Evolutionary conservation across 148 eudicot genomes (phyloP), one percentile per base, ranked within the genome.

Genomic region (Chenopodium quinoa): DNA sequence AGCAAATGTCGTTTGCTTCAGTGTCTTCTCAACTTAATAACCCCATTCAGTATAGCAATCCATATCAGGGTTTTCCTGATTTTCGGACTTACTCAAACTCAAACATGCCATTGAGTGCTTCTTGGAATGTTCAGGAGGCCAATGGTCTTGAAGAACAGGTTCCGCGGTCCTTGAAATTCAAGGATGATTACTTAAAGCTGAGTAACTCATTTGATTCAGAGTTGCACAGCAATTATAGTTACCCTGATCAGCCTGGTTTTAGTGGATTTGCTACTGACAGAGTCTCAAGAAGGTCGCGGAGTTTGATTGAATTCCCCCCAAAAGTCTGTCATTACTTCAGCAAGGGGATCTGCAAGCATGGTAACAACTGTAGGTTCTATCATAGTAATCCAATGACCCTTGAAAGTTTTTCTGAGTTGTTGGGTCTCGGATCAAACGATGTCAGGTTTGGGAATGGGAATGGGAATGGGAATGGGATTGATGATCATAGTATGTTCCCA

Each of bases 301-400:
- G 25, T 14, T 13, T 60, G 79, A 60, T 6, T 4, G 68, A 76
- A 10, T 76, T 58, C 7, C 47, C 67, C 9, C 79, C 79, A 14
- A 76, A 76, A 22, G 48, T 76, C 16, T 76, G 79, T 1, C 68
- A 31, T 76, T 76, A 60, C 32, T 76, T 54, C 56, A 76, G 27
- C 44, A 76, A 60, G 27, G 79, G 79, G 7, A 34, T 54, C 48
- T 76, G 79, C 27, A 76, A 76, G 48, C 48, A 76, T 60, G 79
- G 79, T 17, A 37, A 32, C 8, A 76, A 58, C 12, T 76, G 46
- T 60, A 56, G 48, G 48, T 76, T 50, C 56, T 16, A 58, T 27
- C 79, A 76, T 60, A 44, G 48, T 20, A 54, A 13, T 50, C 27
- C 76, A 20, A 12, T 56, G 65, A 27, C n/a, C 32, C 9, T 31